These are phyloP conservation scores for Takakia lepidozioides DNA, from an alignment of 225 moss, liverwort and hornwort species.

Conservation along the genomic window DNA sequence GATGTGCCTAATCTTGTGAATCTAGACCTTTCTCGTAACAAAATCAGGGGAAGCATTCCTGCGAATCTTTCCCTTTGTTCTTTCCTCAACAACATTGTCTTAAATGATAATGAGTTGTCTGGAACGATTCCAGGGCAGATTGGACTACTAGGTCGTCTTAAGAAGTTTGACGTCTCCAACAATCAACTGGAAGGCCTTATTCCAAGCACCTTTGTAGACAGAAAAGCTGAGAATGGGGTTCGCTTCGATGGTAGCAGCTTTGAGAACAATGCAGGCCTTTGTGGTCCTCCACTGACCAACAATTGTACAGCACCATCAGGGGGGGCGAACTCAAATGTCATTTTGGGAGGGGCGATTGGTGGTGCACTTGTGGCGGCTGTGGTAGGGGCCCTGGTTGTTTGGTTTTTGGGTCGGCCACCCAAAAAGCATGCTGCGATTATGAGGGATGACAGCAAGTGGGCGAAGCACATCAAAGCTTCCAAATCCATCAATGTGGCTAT, in stretches of 20 bases:
- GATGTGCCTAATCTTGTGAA: constrained; percentile 64
- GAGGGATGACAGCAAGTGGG: constrained; percentile 48
- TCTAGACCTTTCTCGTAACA: constrained; percentile 46
- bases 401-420: constrained; percentile 30
- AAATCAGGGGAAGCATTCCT: constrained; percentile 52
- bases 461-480: constrained; percentile 23
- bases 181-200: constrained; percentile 57
- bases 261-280: constrained; percentile 48
- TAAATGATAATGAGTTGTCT: constrained; percentile 53
- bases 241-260: constrained; percentile 41
- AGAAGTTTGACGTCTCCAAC: constrained; percentile 62
- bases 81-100: constrained; percentile 57
- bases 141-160: constrained; percentile 51
- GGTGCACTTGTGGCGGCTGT: constrained; percentile 43
- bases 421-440: constrained; percentile 6
- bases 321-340: constrained; percentile 24
- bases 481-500: constrained; percentile 34
- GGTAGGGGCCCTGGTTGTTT: constrained; percentile 45
- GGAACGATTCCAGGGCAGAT: constrained; percentile 60
- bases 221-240: constrained; percentile 23
- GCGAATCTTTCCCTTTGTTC: constrained; percentile 39
- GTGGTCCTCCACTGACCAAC: constrained; percentile 47
- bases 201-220: constrained; percentile 30
- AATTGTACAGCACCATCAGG: constrained; percentile 15
- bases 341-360: constrained; percentile 72